phyloP scores from a whole-genome alignment of 495 filamentous ascomycete species.

The Opeltia flavorubescens region DNA sequence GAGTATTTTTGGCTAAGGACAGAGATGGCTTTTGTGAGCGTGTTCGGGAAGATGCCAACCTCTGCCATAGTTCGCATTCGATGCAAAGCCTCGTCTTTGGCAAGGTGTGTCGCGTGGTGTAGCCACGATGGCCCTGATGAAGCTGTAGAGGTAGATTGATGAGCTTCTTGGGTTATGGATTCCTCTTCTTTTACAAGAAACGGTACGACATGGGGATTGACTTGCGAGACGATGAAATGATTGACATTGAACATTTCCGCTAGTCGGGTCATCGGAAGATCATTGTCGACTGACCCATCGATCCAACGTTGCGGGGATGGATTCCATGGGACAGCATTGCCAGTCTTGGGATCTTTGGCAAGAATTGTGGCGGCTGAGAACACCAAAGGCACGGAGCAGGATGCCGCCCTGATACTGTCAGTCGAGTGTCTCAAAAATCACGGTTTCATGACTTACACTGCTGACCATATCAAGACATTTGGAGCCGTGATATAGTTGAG shows the following conservation, averaged over 20 bases:
- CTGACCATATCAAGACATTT: slow-evolving; percentile 92
- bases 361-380: slow-evolving; percentile 63
- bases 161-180: slow-evolving; percentile 24
- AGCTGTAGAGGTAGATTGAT: slow-evolving; percentile 23
- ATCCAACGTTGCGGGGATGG: slow-evolving; percentile 73
- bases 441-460: slow-evolving; percentile 46
- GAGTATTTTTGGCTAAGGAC: slow-evolving; percentile 83
- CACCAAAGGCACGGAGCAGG: slow-evolving; percentile 82
- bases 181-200: slow-evolving; percentile 65
- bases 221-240: slow-evolving; percentile 93
- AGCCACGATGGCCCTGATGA: slow-evolving; percentile 41
- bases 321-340: slow-evolving; percentile 68
- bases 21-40: slow-evolving; percentile 62
- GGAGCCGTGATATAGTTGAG: slow-evolving; percentile 89
- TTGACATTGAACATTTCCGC: slow-evolving; percentile 98
- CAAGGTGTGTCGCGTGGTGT: slow-evolving; percentile 53
- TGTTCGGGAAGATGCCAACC: slow-evolving; percentile 67
- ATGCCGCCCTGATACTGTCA: slow-evolving; percentile 48
- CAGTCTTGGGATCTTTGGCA: slow-evolving; percentile 75
- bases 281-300: slow-evolving; percentile 87
- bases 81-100: slow-evolving; percentile 69
- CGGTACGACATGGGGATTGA: slow-evolving; percentile 86
- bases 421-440: slow-evolving; percentile 2
- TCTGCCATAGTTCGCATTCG: slow-evolving; percentile 71
- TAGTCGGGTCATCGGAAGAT: slow-evolving; percentile 80